Conservation (phyloP, 1,284 basidiomycete genomes). For the Dichomitus squalens region DNA sequence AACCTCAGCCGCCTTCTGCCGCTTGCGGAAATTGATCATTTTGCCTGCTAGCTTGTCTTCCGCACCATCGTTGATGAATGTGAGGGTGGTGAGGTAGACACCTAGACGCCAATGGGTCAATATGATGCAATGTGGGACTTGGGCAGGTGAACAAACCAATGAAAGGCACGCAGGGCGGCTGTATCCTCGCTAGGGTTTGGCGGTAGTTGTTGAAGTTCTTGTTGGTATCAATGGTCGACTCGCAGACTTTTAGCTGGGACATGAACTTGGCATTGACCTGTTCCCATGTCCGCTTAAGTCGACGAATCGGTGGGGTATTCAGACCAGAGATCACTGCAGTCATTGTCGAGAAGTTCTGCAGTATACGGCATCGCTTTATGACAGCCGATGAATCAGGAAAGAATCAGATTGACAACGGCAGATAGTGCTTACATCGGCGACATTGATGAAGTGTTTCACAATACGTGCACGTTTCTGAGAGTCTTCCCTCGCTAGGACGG, state of each 20-base stretch:
- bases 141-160: constrained; percentile 63
- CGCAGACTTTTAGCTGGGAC: constrained; percentile 67
- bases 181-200: constrained; percentile 80
- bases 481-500: constrained; percentile 85
- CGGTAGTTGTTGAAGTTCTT: constrained; percentile 96
- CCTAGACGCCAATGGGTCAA: constrained; percentile 48
- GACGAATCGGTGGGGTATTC: constrained; percentile 91
- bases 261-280: constrained; percentile 78
- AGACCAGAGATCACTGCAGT: constrained; percentile 95
- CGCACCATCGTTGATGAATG: constrained; percentile 99
- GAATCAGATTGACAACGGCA: not conserved
- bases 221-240: constrained; percentile 84
- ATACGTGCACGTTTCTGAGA: constrained; percentile 80
- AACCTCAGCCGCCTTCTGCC: constrained; percentile 91
- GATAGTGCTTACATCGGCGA: constrained; percentile 81
- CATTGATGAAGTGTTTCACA: constrained; percentile 91
- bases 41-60: constrained; percentile 81
- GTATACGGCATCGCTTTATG: constrained; percentile 79
- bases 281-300: constrained; percentile 96
- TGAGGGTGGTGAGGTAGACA: constrained; percentile 93
- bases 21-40: constrained; percentile 96
- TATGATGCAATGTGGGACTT: not conserved
- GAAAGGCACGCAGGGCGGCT: constrained; percentile 97
- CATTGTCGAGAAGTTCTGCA: constrained; percentile 97
- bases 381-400: not conserved